Evolutionary conservation across 768 basidiomycete species (phyloP), one percentile per base, ranked within the genome.

Genomic region (Tremella fuciformis): DNA sequence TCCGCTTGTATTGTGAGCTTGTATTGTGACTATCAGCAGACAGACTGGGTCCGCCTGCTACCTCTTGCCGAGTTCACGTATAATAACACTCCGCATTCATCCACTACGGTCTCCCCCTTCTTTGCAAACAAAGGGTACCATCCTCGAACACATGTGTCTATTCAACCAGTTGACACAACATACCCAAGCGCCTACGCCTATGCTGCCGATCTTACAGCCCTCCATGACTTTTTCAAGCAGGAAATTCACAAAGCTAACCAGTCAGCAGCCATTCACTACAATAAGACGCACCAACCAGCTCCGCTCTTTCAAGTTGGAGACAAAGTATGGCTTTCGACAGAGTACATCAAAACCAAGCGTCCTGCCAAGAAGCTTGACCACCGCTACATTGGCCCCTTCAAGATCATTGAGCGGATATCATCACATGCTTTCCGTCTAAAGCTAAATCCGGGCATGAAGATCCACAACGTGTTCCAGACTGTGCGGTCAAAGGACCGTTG

Each of bases 21-120:
- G n/a, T n/a, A n/a, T 25, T 19, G 6, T 38, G 68, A 71, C 51
- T 63, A 70, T 38, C 54, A 63, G 19, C 75, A 78, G 55, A 62
- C 68, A 64, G 78, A 79, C 40, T 80, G 78, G 79, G 60, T 70
- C 0, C 58, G 73, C 8, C 71, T 67, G 52, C 53, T 79, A 0
- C 61, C 71, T n/a, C 64, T 70, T 13, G 69, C 77, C 0, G 46
- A n/a, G 22, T 57, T 60, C 39, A 37, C 47, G 8, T 60, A 64
- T 55, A 60, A 60, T 55, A 60, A 54, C 50, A 13, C 55, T 8
- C 13, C 16, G 11, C 59, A 58, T 46, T 41, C 55, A 3, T 21
- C 63, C 2, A 64, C 39, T 2, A 46, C 26, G 15, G 21, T 25
- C 18, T 29, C 59, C 6, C 63, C 59, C 0, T 54, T 64, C 47